These are phyloP conservation scores for Rubia tinctorum DNA, from an alignment of 305 asterid genomes.

Conservation along the genomic window DNA sequence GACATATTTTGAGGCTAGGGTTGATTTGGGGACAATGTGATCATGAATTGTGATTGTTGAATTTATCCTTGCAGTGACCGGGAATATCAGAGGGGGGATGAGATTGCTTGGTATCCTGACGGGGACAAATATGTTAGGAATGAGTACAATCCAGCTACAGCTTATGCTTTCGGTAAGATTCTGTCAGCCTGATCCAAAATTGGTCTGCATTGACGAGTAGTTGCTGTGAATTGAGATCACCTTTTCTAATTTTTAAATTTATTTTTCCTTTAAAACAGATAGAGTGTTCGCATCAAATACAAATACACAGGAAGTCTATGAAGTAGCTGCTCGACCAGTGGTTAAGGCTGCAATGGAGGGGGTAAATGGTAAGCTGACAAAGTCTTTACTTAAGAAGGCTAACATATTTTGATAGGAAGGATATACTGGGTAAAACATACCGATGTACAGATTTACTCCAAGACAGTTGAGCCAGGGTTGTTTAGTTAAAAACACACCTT, in stretches of 20 bases:
- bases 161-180: slow-evolving; percentile 82
- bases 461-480: background rate
- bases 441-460: background rate
- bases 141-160: slow-evolving; percentile 82
- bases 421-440: background rate
- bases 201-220: background rate
- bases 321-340: slow-evolving; percentile 95
- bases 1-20: slow-evolving; percentile 30
- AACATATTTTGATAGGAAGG: background rate
- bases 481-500: background rate
- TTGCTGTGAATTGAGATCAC: background rate
- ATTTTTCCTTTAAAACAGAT: slow-evolving; percentile 43
- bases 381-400: slow-evolving; percentile 6
- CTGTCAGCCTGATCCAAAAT: slow-evolving; percentile 8
- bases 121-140: slow-evolving; percentile 79
- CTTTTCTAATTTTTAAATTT: slow-evolving; percentile 4
- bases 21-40: slow-evolving; percentile 29
- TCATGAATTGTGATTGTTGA: slow-evolving; percentile 27
- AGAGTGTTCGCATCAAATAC: slow-evolving; percentile 88
- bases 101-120: slow-evolving; percentile 87
- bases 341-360: slow-evolving; percentile 99
- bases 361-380: slow-evolving; percentile 65
- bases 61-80: slow-evolving; percentile 67
- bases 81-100: slow-evolving; percentile 94
- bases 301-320: slow-evolving; percentile 82